Conservation (phyloP, 306 rosid species). For the Vigna reflexopilosa region DNA sequence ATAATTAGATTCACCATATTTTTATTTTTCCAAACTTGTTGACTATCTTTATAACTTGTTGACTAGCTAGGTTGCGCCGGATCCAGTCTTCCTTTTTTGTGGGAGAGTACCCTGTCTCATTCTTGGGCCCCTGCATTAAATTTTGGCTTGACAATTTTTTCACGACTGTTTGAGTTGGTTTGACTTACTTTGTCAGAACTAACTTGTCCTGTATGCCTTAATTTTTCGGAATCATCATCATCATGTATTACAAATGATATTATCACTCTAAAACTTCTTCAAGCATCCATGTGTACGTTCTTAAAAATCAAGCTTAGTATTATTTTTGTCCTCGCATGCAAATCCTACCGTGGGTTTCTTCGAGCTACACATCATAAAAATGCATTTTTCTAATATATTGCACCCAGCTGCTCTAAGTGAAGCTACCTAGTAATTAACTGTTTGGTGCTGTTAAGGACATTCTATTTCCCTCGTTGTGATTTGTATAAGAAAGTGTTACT, state of each 20-base stretch:
- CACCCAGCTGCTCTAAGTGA: neutral
- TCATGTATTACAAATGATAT: neutral
- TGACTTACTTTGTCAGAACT: conserved; percentile 9
- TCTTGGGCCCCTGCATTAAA: conserved; percentile 41
- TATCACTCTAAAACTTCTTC: neutral
- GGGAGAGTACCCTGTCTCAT: conserved; percentile 24
- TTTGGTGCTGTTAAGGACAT: conserved; percentile 26
- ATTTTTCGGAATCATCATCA: neutral
- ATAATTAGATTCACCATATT: neutral
- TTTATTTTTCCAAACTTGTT: neutral
- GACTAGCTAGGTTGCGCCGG: neutral
- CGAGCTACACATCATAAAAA: neutral
- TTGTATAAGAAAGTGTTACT: conserved; percentile 33
- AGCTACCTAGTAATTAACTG: conserved; percentile 8
- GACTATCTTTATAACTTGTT: conserved; percentile 2
- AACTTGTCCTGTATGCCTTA: neutral
- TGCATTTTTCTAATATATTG: conserved; percentile 16
- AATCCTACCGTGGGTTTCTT: neutral
- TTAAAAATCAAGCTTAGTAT: too few species aligned
- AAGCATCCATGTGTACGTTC: neutral
- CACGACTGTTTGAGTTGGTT: neutral
- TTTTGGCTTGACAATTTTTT: conserved; percentile 16
- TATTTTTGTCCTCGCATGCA: neutral
- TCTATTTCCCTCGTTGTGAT: neutral
- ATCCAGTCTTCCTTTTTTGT: conserved; percentile 22